Base-by-base conservation (phyloP, 2,329 filamentous ascomycete genomes). In the Hypoxylon sp. region DNA sequence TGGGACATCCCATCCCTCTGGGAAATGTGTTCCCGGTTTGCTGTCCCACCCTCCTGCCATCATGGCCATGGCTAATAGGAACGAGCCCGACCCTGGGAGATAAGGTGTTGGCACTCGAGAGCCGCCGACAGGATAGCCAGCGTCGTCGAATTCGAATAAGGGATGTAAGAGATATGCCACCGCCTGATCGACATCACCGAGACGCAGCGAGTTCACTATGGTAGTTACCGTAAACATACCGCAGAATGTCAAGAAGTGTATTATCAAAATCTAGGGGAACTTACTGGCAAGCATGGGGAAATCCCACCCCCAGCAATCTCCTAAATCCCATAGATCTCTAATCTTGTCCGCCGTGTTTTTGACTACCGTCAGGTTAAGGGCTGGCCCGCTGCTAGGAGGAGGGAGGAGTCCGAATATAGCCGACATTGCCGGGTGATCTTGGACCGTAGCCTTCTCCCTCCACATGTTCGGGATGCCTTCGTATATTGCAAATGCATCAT, bases 41-140 rank as follows among this genome's bases (percentile, higher is more conserved):
- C 81, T 84, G 72, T 88, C 85, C 86, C 87, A 88, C 0, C 84
- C 87, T 1, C 85, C 85, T 10, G 84, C 84, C 83, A 88, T 84
- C 85, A 88, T 87, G 2, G 84, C 86, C 63, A 86, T 78, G 0
- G 85, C 85, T 33, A 87, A 74, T 72, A 89, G 70, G 64, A 89
- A 77, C 1, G 81, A 81, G 2, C 84, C 81, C 37, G 82, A 81
- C 19, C 82, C 83, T 0, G 87, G 87, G 63, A 89, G 87, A 75
- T 89, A 89, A 9, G 87, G 87, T 29, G 87, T 88, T 1, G 86
- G 81, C 8, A 88, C 87, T 46, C 84, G 80, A 3, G 80, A 78
- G 0, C 85, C 85, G 5, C 86, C 86, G 3, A 85, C 76, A 0
- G 85, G 83, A 75, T 87, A 87, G 0, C 87, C 86, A 0, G 86